Evolutionary conservation across 257 asterid species (phyloP), one percentile per base, ranked within the genome.

Genomic region (Scutellaria galericulata): DNA sequence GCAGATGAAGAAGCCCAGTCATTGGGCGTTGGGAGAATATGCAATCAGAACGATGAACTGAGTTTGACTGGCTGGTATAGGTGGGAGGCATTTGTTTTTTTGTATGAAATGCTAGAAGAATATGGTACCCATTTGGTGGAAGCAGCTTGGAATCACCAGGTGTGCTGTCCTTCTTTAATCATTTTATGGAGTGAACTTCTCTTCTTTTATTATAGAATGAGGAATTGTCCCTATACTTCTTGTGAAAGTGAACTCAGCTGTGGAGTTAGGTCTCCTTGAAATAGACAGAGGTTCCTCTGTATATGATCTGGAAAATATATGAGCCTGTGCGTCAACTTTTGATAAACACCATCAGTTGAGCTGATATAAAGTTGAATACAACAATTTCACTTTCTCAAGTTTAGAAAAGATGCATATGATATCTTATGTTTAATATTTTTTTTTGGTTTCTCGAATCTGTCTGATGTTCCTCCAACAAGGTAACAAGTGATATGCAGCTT

Each of bases 131-230:
- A 93, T 81, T 89, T 93, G 89, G 98, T 93, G 70, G 98, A 87
- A 83, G 98, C 98, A 75, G 98, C 97, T 66, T 93, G 97, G 98
- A 82, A 80, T 84, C 93, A 90, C 87, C 98, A 93, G 97, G 98
- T 93, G 75, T 54, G 81, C 47, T 39, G 59, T 65, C 73, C 44
- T 66, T 40, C 15, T 9, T 39, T 15, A 45, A 35, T 61, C 53
- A 53, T 39, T 11, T 60, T 27, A 10, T 68, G 31, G 52, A 44
- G 45, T 68, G 55, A 59, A 47, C 11, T 24, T 22, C 18, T 20
- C 7, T 53, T 73, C 55, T 31, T 66, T 46, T 22, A 24, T 50
- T 37, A 1, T 39, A 47, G 5, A 7, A 10, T 71, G 70, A 27
- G 46, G 27, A 63, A 57, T 42, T 53, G 18, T 56, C 42, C 27